Evolutionary conservation across 202 grass and related monocot species (phyloP).

Genomic region (Hordeum pubiflorum): DNA sequence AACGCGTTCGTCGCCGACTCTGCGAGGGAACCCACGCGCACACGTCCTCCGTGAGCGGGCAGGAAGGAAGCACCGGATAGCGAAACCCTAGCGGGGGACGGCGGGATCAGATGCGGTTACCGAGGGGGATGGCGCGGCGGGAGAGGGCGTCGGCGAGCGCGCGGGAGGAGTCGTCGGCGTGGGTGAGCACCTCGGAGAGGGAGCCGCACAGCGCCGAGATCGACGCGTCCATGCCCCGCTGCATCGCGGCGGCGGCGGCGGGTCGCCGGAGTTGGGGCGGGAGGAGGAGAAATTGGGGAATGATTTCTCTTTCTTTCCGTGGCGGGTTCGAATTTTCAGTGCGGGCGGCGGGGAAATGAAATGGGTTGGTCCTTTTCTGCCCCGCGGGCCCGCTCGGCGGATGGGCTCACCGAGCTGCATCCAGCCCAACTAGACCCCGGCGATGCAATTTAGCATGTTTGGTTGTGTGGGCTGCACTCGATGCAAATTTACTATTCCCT

Average conservation of each 20-base stretch:
- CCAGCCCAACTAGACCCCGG: too few species aligned
- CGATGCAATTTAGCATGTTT: too few species aligned
- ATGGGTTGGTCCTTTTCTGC: background rate
- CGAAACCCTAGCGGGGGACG: background rate
- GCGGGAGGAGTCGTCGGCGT: constrained; percentile 47
- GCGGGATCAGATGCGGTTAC: background rate
- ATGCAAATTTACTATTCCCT: too few species aligned
- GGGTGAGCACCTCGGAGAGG: constrained; percentile 46
- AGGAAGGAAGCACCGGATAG: background rate
- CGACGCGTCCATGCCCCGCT: constrained; percentile 36
- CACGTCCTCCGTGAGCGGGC: background rate
- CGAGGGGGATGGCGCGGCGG: constrained; percentile 53
- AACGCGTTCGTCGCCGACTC: constrained; percentile 60
- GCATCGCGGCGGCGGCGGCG: background rate
- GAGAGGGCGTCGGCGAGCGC: constrained; percentile 62
- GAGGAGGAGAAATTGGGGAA: background rate
- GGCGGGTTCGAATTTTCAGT: background rate
- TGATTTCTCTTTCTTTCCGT: background rate
- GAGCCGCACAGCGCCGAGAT: constrained; percentile 47
- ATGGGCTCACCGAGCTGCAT: too few species aligned
- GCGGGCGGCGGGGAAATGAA: background rate
- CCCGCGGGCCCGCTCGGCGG: too few species aligned
- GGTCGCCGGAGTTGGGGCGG: constrained; percentile 26
- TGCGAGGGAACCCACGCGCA: background rate
- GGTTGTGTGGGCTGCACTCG: too few species aligned